phyloP scores from a whole-genome alignment of 176 grass and related monocot genomes.

The Musa beccarii region DNA sequence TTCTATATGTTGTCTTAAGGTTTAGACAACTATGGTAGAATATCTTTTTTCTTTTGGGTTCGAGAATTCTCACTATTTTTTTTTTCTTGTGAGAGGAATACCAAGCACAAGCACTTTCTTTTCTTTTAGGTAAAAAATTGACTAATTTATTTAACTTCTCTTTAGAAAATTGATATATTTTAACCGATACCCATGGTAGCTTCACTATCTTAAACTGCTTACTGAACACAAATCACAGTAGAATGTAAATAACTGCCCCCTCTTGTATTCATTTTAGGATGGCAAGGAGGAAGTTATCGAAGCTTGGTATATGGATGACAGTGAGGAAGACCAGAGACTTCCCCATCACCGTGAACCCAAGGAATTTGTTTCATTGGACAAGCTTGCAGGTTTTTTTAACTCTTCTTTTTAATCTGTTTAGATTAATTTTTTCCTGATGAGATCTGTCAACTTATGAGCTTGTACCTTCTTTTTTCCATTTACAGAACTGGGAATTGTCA shows the following conservation, averaged over 20 bases:
- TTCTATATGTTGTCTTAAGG: not conserved
- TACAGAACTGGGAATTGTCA: conserved; percentile 75
- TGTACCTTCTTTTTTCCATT: not conserved
- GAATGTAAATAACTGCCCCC: not conserved
- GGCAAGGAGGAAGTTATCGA: conserved; percentile 79
- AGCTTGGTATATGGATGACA: conserved; percentile 95
- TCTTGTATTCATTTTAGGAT: conserved; percentile 31
- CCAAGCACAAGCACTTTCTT: not conserved
- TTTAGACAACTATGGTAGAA: not conserved
- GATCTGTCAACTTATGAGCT: not conserved
- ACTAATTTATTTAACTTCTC: not conserved
- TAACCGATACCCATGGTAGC: not conserved
- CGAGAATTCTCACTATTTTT: too few species aligned
- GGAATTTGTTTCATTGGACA: conserved; percentile 67
- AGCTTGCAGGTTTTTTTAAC: conserved; percentile 45
- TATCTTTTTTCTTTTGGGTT: too few species aligned
- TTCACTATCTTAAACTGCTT: not conserved
- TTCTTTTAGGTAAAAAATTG: not conserved
- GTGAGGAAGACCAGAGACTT: conserved; percentile 74
- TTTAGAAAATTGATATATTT: not conserved
- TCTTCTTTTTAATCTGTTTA: too few species aligned
- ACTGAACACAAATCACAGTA: not conserved
- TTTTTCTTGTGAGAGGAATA: not conserved
- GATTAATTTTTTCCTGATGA: not conserved
- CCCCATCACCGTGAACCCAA: conserved; percentile 80